Evolutionary conservation across 2,329 filamentous ascomycete species (phyloP), one percentile per base, ranked within the genome.

Genomic region (Hymenoscyphus occultus): DNA sequence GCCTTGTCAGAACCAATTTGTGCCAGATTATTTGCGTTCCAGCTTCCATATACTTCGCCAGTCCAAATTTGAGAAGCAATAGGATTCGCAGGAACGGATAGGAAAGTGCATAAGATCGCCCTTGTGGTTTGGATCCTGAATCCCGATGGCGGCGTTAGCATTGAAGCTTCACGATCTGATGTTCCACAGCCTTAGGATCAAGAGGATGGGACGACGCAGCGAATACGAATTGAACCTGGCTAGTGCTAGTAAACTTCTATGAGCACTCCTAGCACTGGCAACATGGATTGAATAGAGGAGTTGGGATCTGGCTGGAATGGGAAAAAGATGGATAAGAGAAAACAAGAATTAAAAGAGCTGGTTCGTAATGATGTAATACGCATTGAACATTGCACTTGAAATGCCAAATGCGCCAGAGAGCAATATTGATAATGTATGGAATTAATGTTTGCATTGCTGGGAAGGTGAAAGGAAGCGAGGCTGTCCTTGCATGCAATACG

Each of bases 101-200:
- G 48, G 19, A 28, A 54, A 28, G 19, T 54, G 48, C 48, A 54
- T 28, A 40, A 39, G 12, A 45, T 60, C 14, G 39, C 19, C 39
- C 22, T 54, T 10, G n/a, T 10, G 48, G 19, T 28, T 32, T 19
- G 58, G 19, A 22, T 45, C 58, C 22, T 19, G 39, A 35, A 60
- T 31, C 39, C 58, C 39, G 13, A 45, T 40, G 22, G 39, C 39
- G 39, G 10, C n/a, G 39, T 40, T 19, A 22, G 56, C 19, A 54
- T 39, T 59, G 31, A 60, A 42, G 39, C 39, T 60, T 45, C 39
- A 42, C 32, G 39, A 60, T 60, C 58, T 39, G n/a, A 31, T 19
- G 39, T 60, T 40, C 58, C 58, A 60, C 48, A 42, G 16, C 19
- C 39, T 45, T 39, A 54, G 48, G 48, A 54, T 19, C 48, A 28